Base-by-base conservation (phyloP, 179 eudicot species). In the Spergularia azorica region DNA sequence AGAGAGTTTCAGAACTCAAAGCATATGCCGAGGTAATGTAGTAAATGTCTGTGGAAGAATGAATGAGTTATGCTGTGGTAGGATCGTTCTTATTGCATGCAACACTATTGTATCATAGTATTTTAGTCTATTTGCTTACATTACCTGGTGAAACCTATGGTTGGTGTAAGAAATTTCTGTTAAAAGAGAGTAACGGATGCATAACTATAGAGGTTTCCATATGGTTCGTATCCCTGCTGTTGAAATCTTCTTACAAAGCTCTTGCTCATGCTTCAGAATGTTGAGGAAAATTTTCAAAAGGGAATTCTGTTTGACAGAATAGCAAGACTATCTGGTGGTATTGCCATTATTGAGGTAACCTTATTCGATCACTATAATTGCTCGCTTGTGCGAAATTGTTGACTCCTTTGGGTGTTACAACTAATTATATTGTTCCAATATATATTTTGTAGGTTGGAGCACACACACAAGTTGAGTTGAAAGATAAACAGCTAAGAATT, bases 271-370 rank as follows among this genome's bases (percentile, higher is more conserved):
- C 67, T 79, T 65, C 91, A 95, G 98, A 89, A 75, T 64, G 94
- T 97, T 13, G 95, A 91, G 60, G 95, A 93, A 67, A 93, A 89
- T 18, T 94, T 88, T 59, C 95, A 94, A 75, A 84, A 78, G 70
- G 88, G 88, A 70, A 90, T 89, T 76, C 80, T 94, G 57, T 82
- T 87, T 73, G 98, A 92, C 73, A 92, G 98, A 84, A 90, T 88
- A 43, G 98, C 97, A 75, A 92, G 90, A 69, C 83, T 92, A 59
- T 92, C 93, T 2, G 91, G 97, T 54, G 93, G 97, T 38, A 91
- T 94, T 82, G 98, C 97, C 51, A 91, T 94, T 26, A 90, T 94
- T 83, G 97, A 95, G 97, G 98, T 93, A 79, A 78, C 62, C 17
- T 5, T 32, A 56, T 3, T 43, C 32, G 21, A 51, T 74, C 17